phyloP scores from a whole-genome alignment of 2,329 filamentous ascomycete species.

The Colletotrichum orbiculare region DNA sequence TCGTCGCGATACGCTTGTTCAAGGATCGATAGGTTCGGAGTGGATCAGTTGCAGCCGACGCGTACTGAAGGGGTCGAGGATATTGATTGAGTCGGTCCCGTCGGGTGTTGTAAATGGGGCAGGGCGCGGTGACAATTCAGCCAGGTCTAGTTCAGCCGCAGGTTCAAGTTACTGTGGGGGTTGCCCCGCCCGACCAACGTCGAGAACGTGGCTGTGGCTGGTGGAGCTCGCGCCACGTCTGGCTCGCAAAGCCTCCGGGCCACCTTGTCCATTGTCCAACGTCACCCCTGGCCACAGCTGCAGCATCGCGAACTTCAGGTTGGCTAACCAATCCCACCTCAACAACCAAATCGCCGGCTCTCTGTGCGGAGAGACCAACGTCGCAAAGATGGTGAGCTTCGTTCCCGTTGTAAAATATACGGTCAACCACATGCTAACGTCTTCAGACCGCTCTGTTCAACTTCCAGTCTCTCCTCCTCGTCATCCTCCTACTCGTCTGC shows the following conservation, averaged over 20 bases:
- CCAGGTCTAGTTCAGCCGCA: background rate
- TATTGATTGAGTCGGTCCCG: too few species aligned
- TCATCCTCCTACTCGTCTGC: conserved; percentile 94
- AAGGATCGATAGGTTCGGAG: background rate
- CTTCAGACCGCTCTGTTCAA: conserved; percentile 94
- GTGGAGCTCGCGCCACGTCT: conserved; percentile 24
- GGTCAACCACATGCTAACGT: conserved; percentile 20
- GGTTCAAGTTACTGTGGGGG: conserved; percentile 8
- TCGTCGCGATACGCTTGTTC: too few species aligned
- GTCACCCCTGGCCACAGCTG: conserved; percentile 12
- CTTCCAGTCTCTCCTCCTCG: conserved; percentile 95
- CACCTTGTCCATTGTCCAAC: conserved; percentile 33
- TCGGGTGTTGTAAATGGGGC: too few species aligned
- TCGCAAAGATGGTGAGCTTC: conserved; percentile 41
- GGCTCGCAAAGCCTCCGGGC: conserved; percentile 26
- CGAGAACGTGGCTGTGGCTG: conserved; percentile 8
- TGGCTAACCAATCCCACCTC: conserved; percentile 22
- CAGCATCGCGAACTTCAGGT: conserved; percentile 20
- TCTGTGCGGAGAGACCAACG: conserved; percentile 22
- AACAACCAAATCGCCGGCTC: conserved; percentile 17
- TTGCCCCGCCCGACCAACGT: background rate
- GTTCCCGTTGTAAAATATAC: too few species aligned
- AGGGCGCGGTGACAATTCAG: background rate
- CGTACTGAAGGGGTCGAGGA: too few species aligned
- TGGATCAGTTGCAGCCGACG: too few species aligned